phyloP scores from a whole-genome alignment of 106 monocot genomes.

The Xerophyta viscosa region DNA sequence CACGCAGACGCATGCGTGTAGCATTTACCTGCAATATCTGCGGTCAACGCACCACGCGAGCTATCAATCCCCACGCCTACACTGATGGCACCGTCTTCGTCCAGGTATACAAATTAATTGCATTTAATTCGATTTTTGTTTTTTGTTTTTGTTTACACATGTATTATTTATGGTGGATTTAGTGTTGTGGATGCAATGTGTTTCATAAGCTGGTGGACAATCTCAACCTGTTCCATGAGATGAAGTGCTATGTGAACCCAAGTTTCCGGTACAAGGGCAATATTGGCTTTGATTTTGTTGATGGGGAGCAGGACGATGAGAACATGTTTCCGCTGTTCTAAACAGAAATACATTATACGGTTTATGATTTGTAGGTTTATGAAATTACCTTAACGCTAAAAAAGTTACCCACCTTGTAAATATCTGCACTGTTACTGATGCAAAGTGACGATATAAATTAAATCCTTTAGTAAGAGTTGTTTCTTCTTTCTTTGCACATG shows the following conservation, averaged over 20 bases:
- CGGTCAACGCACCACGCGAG: constrained; percentile 94
- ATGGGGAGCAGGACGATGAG: constrained; percentile 31
- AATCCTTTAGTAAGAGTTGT: too few species aligned
- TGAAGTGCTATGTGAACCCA: constrained; percentile 93
- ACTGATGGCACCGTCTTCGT: constrained; percentile 97
- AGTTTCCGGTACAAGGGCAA: constrained; percentile 78
- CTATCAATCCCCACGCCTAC: constrained; percentile 98
- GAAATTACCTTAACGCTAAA: too few species aligned
- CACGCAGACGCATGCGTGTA: constrained; percentile 89
- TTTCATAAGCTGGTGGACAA: constrained; percentile 99
- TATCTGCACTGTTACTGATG: too few species aligned
- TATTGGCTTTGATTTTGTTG: constrained; percentile 34
- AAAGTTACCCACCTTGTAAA: too few species aligned
- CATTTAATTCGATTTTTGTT: too few species aligned
- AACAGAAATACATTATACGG: constrained; percentile 4
- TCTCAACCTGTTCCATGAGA: constrained; percentile 92
- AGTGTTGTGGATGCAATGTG: constrained; percentile 98
- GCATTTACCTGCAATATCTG: constrained; percentile 97
- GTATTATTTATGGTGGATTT: not conserved
- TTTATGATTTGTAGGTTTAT: not conserved
- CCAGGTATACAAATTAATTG: constrained; percentile 44
- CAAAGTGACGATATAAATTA: too few species aligned
- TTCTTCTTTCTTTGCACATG: too few species aligned
- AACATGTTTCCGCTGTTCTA: constrained; percentile 37
- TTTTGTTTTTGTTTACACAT: too few species aligned